Evolutionary conservation across 148 eudicot genomes (phyloP).

Genomic region (Oxyria digyna): DNA sequence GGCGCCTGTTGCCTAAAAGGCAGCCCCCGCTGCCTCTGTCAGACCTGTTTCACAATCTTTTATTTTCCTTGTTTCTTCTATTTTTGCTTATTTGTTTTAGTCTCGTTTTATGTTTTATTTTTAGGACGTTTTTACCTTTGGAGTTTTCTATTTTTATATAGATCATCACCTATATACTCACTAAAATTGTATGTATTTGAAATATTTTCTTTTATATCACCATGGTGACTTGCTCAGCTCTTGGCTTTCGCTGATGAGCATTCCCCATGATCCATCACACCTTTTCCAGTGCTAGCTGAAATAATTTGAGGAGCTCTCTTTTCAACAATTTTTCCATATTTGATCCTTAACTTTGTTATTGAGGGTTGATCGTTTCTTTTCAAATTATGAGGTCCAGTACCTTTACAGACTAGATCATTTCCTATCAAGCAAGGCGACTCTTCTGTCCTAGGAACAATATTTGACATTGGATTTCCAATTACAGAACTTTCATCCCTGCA

Average conservation of each 20-base stretch:
- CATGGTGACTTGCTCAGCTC: slow-evolving; percentile 14
- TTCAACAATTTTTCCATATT: slow-evolving; percentile 22
- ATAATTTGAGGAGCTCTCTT: slow-evolving; percentile 21
- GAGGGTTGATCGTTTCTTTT: slow-evolving; percentile 23
- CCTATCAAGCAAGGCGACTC: slow-evolving; percentile 1
- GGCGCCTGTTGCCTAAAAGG: too few relatives aligned
- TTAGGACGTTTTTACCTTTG: too few relatives aligned
- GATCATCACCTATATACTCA: slow-evolving; percentile 24
- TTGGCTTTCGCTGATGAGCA: slow-evolving; percentile 10
- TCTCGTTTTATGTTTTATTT: too few relatives aligned
- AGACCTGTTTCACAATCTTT: too few relatives aligned
- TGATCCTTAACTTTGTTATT: slow-evolving; percentile 48
- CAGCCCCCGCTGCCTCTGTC: too few relatives aligned
- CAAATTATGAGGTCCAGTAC: slow-evolving; percentile 17
- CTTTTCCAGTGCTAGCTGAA: slow-evolving; percentile 16
- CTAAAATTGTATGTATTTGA: slow-evolving; percentile 15
- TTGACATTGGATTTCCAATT: neutral
- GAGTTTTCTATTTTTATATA: too few relatives aligned
- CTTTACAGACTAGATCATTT: slow-evolving; percentile 8
- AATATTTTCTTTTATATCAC: slow-evolving; percentile 23
- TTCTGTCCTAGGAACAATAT: neutral
- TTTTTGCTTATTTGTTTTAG: too few relatives aligned
- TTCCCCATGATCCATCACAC: slow-evolving; percentile 10
- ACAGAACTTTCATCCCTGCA: neutral
- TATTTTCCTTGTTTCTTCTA: too few relatives aligned